Conservation (phyloP, 305 asterid species). For the Fraxinus greggii region DNA sequence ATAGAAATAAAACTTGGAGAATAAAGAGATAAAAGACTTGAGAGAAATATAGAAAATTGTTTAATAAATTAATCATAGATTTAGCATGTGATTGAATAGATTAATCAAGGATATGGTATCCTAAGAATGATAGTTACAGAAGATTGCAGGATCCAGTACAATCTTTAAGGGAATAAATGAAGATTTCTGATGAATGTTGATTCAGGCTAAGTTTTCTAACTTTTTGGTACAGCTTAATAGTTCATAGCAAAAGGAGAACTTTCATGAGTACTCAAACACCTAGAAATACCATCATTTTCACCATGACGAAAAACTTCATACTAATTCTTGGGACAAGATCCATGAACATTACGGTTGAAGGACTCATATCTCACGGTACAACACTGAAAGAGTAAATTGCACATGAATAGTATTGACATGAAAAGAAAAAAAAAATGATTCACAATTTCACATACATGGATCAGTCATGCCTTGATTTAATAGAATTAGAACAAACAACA, state of each 20-base stretch:
- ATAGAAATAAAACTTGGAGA: neutral
- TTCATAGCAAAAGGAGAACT: neutral
- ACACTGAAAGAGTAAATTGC: neutral
- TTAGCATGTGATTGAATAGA: neutral
- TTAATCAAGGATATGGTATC: neutral
- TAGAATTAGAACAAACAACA: neutral
- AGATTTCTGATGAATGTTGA: neutral
- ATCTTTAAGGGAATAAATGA: neutral
- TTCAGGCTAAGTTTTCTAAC: neutral
- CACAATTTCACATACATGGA: neutral
- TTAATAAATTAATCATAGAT: neutral
- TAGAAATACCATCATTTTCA: neutral
- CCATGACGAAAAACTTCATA: no score
- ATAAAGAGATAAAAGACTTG: neutral
- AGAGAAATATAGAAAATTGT: neutral
- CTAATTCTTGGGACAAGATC: neutral
- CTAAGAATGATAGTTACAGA: neutral
- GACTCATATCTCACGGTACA: neutral
- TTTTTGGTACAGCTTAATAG: neutral
- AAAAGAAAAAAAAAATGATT: neutral
- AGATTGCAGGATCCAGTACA: constrained; percentile 1
- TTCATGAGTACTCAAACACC: neutral
- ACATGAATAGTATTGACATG: neutral
- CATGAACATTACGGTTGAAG: neutral
- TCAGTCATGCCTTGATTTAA: neutral